phyloP scores from a whole-genome alignment of 768 basidiomycete species.

The Termitomyces titanicus region DNA sequence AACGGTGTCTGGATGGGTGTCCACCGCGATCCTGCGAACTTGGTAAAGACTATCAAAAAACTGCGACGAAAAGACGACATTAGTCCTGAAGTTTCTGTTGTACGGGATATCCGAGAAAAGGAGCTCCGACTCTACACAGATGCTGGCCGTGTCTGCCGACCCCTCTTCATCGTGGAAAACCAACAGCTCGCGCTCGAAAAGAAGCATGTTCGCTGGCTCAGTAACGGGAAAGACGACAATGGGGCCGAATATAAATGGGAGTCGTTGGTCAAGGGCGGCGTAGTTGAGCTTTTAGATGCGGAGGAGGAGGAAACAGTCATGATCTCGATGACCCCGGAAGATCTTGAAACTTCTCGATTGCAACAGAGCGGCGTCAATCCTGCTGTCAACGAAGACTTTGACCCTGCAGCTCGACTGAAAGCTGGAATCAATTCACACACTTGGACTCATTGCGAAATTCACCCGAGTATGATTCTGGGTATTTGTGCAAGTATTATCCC shows the following conservation, averaged over 20 bases:
- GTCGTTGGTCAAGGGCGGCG: conserved; percentile 77
- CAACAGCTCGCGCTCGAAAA: conserved; percentile 82
- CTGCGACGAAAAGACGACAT: conserved; percentile 93
- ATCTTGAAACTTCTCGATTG: conserved; percentile 80
- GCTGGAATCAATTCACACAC: conserved; percentile 81
- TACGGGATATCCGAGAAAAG: conserved; percentile 94
- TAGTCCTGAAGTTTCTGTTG: conserved; percentile 93
- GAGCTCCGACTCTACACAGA: conserved; percentile 95
- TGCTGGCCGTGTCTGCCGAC: conserved; percentile 94
- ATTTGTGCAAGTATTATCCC: conserved; percentile 99
- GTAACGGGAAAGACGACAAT: conserved; percentile 53
- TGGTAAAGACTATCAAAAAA: conserved; percentile 91
- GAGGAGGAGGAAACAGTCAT: conserved; percentile 99
- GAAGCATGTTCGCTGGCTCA: conserved; percentile 76
- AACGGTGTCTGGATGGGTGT: conserved; percentile 99
- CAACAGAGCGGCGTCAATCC: conserved; percentile 58
- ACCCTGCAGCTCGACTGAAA: conserved; percentile 87
- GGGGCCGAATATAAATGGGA: conserved; percentile 80
- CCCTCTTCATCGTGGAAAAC: conserved; percentile 94
- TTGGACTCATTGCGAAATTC: conserved; percentile 99
- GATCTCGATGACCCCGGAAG: conserved; percentile 98
- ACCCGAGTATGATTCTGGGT: conserved; percentile 98
- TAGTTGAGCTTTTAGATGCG: conserved; percentile 93
- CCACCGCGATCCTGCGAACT: conserved; percentile 88
- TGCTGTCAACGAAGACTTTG: conserved; percentile 68